phyloP scores from a whole-genome alignment of 1,284 basidiomycete species.

The Fistulina hepatica region DNA sequence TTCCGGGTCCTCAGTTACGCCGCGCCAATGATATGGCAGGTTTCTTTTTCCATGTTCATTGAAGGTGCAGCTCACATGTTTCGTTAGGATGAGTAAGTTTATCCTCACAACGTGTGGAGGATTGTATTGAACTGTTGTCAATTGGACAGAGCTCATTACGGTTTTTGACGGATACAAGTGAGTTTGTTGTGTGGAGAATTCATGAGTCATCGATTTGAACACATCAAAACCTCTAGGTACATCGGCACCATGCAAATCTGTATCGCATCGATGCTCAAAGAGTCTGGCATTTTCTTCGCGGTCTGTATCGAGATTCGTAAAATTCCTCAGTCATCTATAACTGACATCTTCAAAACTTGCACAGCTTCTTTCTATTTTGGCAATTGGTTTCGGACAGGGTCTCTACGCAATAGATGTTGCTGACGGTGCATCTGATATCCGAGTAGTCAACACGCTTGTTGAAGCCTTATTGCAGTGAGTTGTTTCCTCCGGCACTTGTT shows the following conservation, averaged over 20 bases:
- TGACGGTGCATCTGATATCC: slow-evolving; percentile 64
- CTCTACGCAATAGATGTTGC: slow-evolving; percentile 87
- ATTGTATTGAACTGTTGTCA: slow-evolving; percentile 5
- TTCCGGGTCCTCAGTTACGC: slow-evolving; percentile 85
- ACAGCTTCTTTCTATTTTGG: slow-evolving; percentile 71
- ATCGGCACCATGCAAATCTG: slow-evolving; percentile 83
- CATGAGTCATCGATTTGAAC: background rate
- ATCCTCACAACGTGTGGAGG: slow-evolving; percentile 3
- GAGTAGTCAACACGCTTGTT: slow-evolving; percentile 64
- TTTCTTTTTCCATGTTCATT: slow-evolving; percentile 6
- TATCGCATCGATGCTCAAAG: slow-evolving; percentile 80
- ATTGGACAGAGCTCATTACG: slow-evolving; percentile 57
- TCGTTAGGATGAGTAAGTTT: slow-evolving; percentile 67
- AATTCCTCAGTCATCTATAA: slow-evolving; percentile 1
- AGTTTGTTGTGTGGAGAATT: too few species aligned
- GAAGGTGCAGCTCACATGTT: slow-evolving; percentile 1
- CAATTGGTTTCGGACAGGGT: slow-evolving; percentile 77
- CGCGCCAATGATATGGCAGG: slow-evolving; percentile 77
- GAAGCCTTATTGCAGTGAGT: slow-evolving; percentile 74
- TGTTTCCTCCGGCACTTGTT: slow-evolving; percentile 2
- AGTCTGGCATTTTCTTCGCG: slow-evolving; percentile 88
- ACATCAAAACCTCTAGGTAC: slow-evolving; percentile 33
- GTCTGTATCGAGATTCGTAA: slow-evolving; percentile 31
- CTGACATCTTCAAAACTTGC: slow-evolving; percentile 4
- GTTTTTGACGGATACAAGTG: slow-evolving; percentile 76